Evolutionary conservation across 371 early-diverging fungal species (phyloP), one percentile per base, ranked within the genome.

Genomic region (Cladochytrium tenue): DNA sequence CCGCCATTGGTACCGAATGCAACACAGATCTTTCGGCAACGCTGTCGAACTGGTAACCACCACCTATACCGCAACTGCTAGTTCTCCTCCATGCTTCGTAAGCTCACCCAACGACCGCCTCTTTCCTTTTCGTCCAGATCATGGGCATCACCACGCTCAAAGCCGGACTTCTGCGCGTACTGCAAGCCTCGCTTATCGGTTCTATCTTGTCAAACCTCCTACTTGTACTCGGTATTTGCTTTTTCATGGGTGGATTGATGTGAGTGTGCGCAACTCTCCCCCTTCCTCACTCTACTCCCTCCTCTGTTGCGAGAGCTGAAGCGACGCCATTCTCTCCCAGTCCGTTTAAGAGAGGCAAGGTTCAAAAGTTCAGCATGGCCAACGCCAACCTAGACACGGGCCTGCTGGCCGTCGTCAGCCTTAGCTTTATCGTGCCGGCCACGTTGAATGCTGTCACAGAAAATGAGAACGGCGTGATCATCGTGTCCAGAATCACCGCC

Each of bases 161-260:
- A 0, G 77, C 89, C 62, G 89, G 89, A 56, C 76, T 93, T 56
- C 78, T 94, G 7, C 68, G 78, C 4, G 92, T 95, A 17, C 93
- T 93, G 53, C 92, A 94, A 71, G 88, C 93, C 0, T 90, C 92
- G 26, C 82, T 93, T 69, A 72, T 93, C 0, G 94, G 94, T 3
- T 92, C 92, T 15, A 90, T 93, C 43, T 76, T 94, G 13, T 91
- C 92, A 64, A 94, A 93, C 76, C 69, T 94, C 33, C 78, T 93
- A 15, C 76, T 93, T 34, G 80, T 82, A 1, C 68, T 76, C 26
- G 79, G 79, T 2, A 83, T 90, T 74, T 92, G 92, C 68, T 93
- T 93, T 75, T 79, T 91, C 68, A 74, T 80, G 51, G 94, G 94
- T 32, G 93, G 95, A 1, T 30, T 84, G 58, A 81, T 33, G 55